Conservation (phyloP, 2,329 filamentous ascomycete species). For the Cladosporium sp. region DNA sequence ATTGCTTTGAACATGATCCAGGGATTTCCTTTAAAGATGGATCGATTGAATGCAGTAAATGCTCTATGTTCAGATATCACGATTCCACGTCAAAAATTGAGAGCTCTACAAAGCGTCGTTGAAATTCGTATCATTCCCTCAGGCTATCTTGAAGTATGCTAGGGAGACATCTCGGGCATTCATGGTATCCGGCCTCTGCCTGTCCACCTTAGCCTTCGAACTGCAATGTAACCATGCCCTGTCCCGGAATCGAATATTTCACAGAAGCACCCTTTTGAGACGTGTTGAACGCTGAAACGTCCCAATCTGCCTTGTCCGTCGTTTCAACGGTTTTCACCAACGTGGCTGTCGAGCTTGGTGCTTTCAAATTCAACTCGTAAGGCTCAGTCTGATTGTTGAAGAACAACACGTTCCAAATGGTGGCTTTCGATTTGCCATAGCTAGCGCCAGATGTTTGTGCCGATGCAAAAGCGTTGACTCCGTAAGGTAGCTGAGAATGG, state of each 20-base stretch:
- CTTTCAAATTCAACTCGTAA: constrained; percentile 5
- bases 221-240: constrained; percentile 12
- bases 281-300: neutral
- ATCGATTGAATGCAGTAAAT: no score
- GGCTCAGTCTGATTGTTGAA: constrained; percentile 16
- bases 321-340: constrained; percentile 12
- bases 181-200: no score
- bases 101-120: no score
- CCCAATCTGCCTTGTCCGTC: neutral
- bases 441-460: neutral
- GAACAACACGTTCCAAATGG: constrained; percentile 14
- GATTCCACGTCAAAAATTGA: no score
- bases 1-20: no score
- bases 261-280: constrained; percentile 6
- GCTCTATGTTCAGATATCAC: no score
- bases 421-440: neutral
- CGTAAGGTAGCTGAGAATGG: constrained; percentile 12
- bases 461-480: constrained; percentile 17
- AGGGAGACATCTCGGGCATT: no score
- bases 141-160: no score
- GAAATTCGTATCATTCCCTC: no score
- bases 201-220: constrained; percentile 1
- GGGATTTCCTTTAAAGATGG: no score
- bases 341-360: neutral
- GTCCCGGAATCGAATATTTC: constrained; percentile 1